Conservation (phyloP, 2,329 filamentous ascomycete genomes). For the Fusarium xyrophilum region DNA sequence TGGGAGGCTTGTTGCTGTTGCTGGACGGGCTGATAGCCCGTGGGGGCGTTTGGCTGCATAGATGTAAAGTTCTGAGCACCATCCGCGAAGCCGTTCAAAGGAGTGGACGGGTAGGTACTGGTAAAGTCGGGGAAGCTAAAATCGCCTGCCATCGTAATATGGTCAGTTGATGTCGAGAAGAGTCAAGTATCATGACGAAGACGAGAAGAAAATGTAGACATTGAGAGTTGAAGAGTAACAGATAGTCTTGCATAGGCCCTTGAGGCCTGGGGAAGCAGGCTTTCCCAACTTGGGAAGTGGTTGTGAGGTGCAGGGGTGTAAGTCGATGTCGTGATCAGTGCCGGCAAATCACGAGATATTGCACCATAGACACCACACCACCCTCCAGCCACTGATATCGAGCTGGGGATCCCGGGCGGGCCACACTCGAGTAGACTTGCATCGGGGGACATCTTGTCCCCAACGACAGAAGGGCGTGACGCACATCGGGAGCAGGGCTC, state of each 20-base stretch:
- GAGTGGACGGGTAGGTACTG: conserved; percentile 58
- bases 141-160: conserved; percentile 60
- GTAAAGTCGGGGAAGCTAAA: conserved; percentile 64
- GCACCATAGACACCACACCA: conserved; percentile 62
- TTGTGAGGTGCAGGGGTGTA: conserved; percentile 34
- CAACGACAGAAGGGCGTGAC: conserved; percentile 25
- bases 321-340: conserved; percentile 41
- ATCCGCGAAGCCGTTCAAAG: conserved; percentile 52
- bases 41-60: conserved; percentile 60
- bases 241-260: conserved; percentile 32
- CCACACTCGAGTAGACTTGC: conserved; percentile 36
- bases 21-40: conserved; percentile 53
- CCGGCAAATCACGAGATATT: conserved; percentile 65
- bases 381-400: conserved; percentile 45
- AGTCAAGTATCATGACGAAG: conserved; percentile 36
- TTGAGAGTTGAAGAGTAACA: conserved; percentile 31
- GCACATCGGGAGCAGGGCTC: conserved; percentile 29
- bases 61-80: conserved; percentile 54
- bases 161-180: conserved; percentile 40
- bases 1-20: conserved; percentile 41
- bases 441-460: conserved; percentile 35
- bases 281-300: conserved; percentile 41
- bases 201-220: conserved; percentile 23
- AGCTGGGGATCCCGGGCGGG: conserved; percentile 25
- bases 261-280: conserved; percentile 32